phyloP scores from a whole-genome alignment of 371 early-diverging fungal species.

The Rhizopus delemar region DNA sequence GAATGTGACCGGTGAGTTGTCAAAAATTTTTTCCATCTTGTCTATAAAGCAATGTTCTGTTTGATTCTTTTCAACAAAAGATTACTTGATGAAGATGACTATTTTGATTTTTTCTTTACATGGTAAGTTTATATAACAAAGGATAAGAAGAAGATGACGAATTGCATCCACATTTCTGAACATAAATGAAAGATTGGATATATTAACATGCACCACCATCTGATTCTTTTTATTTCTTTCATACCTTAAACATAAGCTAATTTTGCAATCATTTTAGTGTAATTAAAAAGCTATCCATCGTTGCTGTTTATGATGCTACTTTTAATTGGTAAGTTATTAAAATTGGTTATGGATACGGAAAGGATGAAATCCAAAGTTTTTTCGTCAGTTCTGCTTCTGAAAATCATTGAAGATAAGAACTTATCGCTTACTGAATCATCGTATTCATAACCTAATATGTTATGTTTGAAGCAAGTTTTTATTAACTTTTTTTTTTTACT shows the following conservation, averaged over 20 bases:
- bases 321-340: background rate
- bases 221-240: conserved; percentile 30
- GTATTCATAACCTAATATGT: background rate
- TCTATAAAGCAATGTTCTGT: too few relatives aligned
- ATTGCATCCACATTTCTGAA: conserved; percentile 32
- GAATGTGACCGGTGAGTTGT: too few relatives aligned
- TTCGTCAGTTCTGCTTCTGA: conserved; percentile 55
- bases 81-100: too few relatives aligned
- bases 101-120: too few relatives aligned
- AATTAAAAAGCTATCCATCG: background rate
- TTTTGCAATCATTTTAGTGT: background rate
- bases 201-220: conserved; percentile 53
- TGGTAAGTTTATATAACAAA: conserved; percentile 5
- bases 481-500: too few relatives aligned
- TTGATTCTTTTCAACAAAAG: too few relatives aligned
- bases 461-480: too few relatives aligned
- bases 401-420: conserved; percentile 28
- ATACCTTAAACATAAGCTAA: background rate
- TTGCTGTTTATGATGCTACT: background rate
- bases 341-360: background rate
- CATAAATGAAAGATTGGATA: conserved; percentile 33
- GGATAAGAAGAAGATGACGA: conserved; percentile 29
- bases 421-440: conserved; percentile 8
- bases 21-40: too few relatives aligned
- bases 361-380: conserved; percentile 34